Conservation (phyloP, 2,329 filamentous ascomycete genomes). For the Biscogniauxia marginata region DNA sequence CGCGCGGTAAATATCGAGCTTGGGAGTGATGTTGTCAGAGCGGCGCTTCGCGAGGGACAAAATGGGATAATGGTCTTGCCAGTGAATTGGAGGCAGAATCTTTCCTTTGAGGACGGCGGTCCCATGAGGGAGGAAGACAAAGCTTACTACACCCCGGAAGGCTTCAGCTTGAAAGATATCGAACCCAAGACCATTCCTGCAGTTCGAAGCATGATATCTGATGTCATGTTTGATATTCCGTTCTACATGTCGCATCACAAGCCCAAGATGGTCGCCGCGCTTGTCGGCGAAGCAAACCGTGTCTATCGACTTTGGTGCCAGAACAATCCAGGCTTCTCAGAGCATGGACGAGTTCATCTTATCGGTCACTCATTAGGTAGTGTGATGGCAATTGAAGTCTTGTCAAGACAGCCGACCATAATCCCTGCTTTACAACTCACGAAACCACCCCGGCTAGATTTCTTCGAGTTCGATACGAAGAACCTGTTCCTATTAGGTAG, state of each 20-base stretch:
- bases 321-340: conserved; percentile 84
- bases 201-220: conserved; percentile 89
- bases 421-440: conserved; percentile 52
- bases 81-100: conserved; percentile 86
- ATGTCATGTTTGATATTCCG: conserved; percentile 97
- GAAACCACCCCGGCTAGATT: conserved; percentile 45
- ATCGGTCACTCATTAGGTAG: conserved; percentile 93
- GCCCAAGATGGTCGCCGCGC: conserved; percentile 86
- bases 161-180: conserved; percentile 76
- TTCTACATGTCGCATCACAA: conserved; percentile 98
- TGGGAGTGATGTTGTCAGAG: conserved; percentile 69
- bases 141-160: conserved; percentile 54
- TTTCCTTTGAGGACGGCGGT: conserved; percentile 82
- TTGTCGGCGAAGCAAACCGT: conserved; percentile 87
- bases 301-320: conserved; percentile 94
- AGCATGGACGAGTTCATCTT: conserved; percentile 81
- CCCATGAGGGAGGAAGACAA: conserved; percentile 55
- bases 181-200: conserved; percentile 88
- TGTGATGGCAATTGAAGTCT: conserved; percentile 88
- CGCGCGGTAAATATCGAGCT: conserved; percentile 84
- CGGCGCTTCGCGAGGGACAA: conserved; percentile 71
- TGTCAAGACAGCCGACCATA: conserved; percentile 81
- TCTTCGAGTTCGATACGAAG: conserved; percentile 89
- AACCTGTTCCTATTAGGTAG: conserved; percentile 89
- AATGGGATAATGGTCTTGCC: conserved; percentile 93